A percentile compares a stretch with the other conserved stretches of the same genome.
Evolutionary conservation across 2,329 filamentous ascomycete genomes (phyloP).

Genomic region (Exophiala sideris): DNA sequence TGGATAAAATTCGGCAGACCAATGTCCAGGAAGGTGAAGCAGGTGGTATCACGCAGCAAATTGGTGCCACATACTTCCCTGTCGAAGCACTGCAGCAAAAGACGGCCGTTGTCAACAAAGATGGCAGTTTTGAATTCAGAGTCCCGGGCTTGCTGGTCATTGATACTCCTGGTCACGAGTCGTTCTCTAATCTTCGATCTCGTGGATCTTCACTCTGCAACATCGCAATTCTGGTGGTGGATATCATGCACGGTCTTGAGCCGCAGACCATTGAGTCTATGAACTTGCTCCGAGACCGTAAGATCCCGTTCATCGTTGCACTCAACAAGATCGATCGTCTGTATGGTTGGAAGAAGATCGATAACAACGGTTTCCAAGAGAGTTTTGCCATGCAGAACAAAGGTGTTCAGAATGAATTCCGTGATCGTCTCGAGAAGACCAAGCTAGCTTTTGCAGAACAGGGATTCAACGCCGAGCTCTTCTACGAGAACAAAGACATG

Average conservation of each 20-base stretch:
- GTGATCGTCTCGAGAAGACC: constrained; percentile 81
- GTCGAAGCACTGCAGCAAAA: constrained; percentile 89
- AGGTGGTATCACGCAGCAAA: constrained; percentile 98
- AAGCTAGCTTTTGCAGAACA: constrained; percentile 94
- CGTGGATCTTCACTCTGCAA: constrained; percentile 98
- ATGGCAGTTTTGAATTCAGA: constrained; percentile 91
- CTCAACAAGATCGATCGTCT: constrained; percentile 99
- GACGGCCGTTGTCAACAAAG: constrained; percentile 87
- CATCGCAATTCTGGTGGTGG: constrained; percentile 97
- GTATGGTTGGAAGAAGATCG: constrained; percentile 97
- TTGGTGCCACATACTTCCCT: constrained; percentile 98
- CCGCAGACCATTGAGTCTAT: constrained; percentile 97
- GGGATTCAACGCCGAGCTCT: constrained; percentile 95
- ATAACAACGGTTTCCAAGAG: constrained; percentile 97
- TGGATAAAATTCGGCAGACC: constrained; percentile 97
- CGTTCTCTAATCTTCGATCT: constrained; percentile 96
- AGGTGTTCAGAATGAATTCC: constrained; percentile 90
- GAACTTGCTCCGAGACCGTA: constrained; percentile 84
- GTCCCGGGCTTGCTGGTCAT: constrained; percentile 95
- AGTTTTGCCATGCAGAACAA: constrained; percentile 86
- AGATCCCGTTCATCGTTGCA: constrained; percentile 97
- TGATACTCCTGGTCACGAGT: constrained; percentile 99
- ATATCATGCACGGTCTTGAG: constrained; percentile 99
- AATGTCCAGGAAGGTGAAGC: constrained; percentile 99
- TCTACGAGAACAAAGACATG: constrained; percentile 98